phyloP scores from a whole-genome alignment of 805 yeast genomes.

The Myxozyma sirexii region DNA sequence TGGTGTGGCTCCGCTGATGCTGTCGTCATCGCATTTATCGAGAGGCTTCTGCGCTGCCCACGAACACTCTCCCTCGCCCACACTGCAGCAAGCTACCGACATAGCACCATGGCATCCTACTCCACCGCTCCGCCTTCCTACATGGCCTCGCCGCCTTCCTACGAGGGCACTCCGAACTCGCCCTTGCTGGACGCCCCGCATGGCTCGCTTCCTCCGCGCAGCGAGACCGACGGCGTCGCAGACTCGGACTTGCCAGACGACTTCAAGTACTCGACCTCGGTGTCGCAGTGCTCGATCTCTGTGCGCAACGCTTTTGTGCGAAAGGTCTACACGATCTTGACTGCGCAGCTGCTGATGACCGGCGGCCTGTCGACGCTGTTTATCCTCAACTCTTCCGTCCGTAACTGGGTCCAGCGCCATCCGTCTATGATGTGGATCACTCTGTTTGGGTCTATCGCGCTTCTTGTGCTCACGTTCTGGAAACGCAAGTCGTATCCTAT shows the following conservation, averaged over 20 bases:
- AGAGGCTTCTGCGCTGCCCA: neutral
- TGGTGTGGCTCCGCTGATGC: neutral
- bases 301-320: conserved; percentile 75
- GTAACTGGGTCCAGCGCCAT: conserved; percentile 59
- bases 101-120: conserved; percentile 14
- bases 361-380: conserved; percentile 59
- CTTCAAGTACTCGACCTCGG: conserved; percentile 78
- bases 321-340: conserved; percentile 74
- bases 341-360: conserved; percentile 66
- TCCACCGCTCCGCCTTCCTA: conserved; percentile 31
- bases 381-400: conserved; percentile 49
- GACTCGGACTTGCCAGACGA: conserved; percentile 50
- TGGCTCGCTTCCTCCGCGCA: conserved; percentile 11
- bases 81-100: neutral
- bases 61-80: neutral
- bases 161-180: conserved; percentile 7
- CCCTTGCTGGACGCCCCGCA: conserved; percentile 26
- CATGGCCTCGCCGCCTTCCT: conserved; percentile 19
- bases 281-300: conserved; percentile 74
- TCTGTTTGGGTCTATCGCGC: conserved; percentile 60
- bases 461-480: conserved; percentile 63
- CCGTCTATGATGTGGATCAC: conserved; percentile 62
- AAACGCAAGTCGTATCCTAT: conserved; percentile 70
- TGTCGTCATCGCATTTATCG: conserved; percentile 2
- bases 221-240: conserved; percentile 13